Conservation (phyloP, 179 eudicot species). For the Beta macrorhiza region DNA sequence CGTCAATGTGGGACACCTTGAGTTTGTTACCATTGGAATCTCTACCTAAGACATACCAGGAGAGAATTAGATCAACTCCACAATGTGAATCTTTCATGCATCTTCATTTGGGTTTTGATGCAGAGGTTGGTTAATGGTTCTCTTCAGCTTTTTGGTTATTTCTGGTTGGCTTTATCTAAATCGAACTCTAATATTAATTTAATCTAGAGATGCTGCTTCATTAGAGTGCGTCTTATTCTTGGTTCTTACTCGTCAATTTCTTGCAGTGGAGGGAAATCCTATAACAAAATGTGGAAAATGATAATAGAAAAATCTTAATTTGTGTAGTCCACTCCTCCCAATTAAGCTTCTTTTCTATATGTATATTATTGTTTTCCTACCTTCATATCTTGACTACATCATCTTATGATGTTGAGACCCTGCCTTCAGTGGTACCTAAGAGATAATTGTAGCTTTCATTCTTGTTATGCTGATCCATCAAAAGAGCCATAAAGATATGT, state of each 20-base stretch:
- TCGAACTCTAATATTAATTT: not conserved
- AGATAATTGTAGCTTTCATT: not conserved
- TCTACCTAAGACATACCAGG: constrained; percentile 62
- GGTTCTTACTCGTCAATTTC: too few relatives aligned
- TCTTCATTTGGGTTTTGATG: constrained; percentile 93
- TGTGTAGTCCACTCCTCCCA: too few relatives aligned
- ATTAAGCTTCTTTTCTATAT: too few relatives aligned
- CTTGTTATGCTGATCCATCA: not conserved
- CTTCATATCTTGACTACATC: too few relatives aligned
- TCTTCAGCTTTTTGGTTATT: not conserved
- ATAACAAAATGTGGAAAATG: too few relatives aligned
- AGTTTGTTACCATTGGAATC: constrained; percentile 62
- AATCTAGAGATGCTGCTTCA: not conserved
- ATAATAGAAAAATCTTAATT: too few relatives aligned
- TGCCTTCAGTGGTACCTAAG: not conserved
- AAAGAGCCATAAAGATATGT: not conserved
- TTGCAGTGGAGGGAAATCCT: too few relatives aligned
- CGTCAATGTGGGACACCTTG: constrained; percentile 98
- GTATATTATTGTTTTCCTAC: too few relatives aligned
- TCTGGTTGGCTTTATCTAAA: constrained; percentile 6
- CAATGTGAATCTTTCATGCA: constrained; percentile 99
- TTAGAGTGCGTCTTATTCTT: too few relatives aligned
- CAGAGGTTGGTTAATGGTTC: constrained; percentile 46
- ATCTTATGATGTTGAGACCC: not conserved
- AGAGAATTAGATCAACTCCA: constrained; percentile 58